These are phyloP conservation scores for Favolaschia claudopus DNA, from an alignment of 768 basidiomycete genomes.

Conservation along the genomic window DNA sequence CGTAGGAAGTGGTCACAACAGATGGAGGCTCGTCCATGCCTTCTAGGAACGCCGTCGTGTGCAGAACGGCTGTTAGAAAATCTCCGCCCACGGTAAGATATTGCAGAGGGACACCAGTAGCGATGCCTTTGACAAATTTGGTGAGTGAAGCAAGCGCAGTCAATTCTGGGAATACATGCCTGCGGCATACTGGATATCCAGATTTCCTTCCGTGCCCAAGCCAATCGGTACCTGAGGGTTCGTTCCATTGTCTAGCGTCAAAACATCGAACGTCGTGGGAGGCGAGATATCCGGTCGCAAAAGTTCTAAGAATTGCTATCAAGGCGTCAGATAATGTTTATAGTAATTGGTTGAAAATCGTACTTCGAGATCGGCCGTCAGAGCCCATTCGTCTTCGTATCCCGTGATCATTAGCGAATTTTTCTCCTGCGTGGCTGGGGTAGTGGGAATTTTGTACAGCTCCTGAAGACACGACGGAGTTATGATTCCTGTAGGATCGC, in stretches of 20 bases:
- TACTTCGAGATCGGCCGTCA: constrained; percentile 10
- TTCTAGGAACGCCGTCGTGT: constrained; percentile 8
- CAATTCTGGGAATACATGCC: constrained; percentile 3
- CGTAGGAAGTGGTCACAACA: constrained; percentile 11
- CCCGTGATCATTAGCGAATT: constrained; percentile 16
- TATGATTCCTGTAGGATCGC: constrained; percentile 1
- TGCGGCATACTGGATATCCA: constrained; percentile 20
- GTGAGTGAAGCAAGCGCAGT: neutral
- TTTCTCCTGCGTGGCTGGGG: constrained; percentile 13
- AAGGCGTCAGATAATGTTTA: neutral
- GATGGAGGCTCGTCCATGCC: constrained; percentile 9
- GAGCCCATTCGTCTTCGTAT: neutral
- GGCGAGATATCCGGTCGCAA: constrained; percentile 14
- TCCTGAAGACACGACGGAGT: constrained; percentile 17
- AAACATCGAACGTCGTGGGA: constrained; percentile 3
- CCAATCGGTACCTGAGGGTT: constrained; percentile 2
- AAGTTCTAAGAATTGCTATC: constrained; percentile 7
- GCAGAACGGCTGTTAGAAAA: neutral
- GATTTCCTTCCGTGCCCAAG: neutral
- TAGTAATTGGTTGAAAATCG: neutral
- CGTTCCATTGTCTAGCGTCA: constrained; percentile 1
- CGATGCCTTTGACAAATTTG: constrained; percentile 4
- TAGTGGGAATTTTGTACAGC: constrained; percentile 12
- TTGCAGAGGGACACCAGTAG: constrained; percentile 16
- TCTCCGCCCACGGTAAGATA: constrained; percentile 33